Percentiles rank a stretch among this genome's conserved stretches.
Conservation (phyloP, 345 rosid genomes). For the Lepidium sativum region DNA sequence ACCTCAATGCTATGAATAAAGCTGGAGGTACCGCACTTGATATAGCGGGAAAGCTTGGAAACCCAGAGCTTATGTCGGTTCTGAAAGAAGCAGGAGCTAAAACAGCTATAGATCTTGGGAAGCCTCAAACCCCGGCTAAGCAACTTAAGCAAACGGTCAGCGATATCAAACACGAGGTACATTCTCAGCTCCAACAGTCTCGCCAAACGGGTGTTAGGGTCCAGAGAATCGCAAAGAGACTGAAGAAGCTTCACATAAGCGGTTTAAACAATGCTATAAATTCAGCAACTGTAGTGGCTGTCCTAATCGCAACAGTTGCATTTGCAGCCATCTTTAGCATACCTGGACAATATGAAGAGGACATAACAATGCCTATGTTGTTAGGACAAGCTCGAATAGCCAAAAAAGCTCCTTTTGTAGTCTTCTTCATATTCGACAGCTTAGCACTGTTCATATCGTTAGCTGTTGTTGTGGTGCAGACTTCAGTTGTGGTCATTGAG, state of each 20-base stretch:
- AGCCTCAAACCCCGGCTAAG: constrained; percentile 59
- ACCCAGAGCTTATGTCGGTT: constrained; percentile 36
- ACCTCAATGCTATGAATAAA: constrained; percentile 55
- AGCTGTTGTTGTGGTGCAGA: constrained; percentile 95
- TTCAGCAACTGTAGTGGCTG: constrained; percentile 79
- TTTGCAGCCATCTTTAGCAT: constrained; percentile 93
- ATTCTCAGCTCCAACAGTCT: constrained; percentile 88
- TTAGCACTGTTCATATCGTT: constrained; percentile 84
- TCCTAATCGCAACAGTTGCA: constrained; percentile 87
- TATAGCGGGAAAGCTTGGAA: constrained; percentile 57
- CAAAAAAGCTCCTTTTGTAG: constrained; percentile 45
- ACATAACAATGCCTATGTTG: constrained; percentile 37
- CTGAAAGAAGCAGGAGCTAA: constrained; percentile 63
- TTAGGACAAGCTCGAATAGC: constrained; percentile 76
- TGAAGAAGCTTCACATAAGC: constrained; percentile 85
- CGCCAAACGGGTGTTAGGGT: constrained; percentile 81
- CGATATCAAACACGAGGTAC: constrained; percentile 88
- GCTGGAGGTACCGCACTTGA: constrained; percentile 78
- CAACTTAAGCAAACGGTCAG: constrained; percentile 92
- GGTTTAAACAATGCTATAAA: constrained; percentile 89
- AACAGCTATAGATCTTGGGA: constrained; percentile 57
- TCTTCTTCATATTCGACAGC: constrained; percentile 79
- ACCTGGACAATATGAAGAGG: constrained; percentile 78
- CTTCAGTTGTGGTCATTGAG: constrained; percentile 90
- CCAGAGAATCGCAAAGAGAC: constrained; percentile 73